Evolutionary conservation across 805 yeast species (phyloP).

Genomic region (Saturnispora saitoi): DNA sequence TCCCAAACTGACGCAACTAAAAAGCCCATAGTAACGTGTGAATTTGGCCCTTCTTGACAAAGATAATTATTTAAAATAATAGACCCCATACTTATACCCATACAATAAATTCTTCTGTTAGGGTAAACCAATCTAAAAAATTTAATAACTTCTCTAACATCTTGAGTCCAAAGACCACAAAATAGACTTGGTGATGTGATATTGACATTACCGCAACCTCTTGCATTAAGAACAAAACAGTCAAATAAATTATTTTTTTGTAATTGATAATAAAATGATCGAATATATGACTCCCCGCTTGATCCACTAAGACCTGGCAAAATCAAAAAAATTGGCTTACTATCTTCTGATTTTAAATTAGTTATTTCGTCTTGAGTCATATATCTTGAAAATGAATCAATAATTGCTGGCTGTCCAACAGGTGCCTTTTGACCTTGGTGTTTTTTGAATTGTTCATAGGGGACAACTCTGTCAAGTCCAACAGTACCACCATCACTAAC

Average conservation of each 20-base stretch:
- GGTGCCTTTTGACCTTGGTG: conserved; percentile 23
- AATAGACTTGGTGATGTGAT: conserved; percentile 64
- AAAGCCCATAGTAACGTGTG: conserved; percentile 44
- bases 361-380: conserved; percentile 39
- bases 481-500: conserved; percentile 63
- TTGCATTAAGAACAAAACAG: conserved; percentile 56
- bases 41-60: conserved; percentile 51
- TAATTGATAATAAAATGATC: conserved; percentile 43
- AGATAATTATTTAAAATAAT: conserved; percentile 62
- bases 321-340: conserved; percentile 52
- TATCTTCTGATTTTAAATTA: conserved; percentile 20
- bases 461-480: conserved; percentile 65
- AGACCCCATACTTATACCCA: conserved; percentile 81
- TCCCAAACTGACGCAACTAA: conserved; percentile 73
- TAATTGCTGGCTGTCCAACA: conserved; percentile 29
- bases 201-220: conserved; percentile 70
- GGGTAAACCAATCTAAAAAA: conserved; percentile 47
- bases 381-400: conserved; percentile 48
- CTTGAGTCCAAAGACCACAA: conserved; percentile 66
- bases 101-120: conserved; percentile 51
- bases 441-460: conserved; percentile 24
- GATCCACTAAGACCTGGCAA: conserved; percentile 83
- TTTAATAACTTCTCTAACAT: conserved; percentile 47
- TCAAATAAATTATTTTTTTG: conserved; percentile 40
- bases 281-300: conserved; percentile 68